Evolutionary conservation across 805 yeast genomes (phyloP).

Genomic region (Cyberlindnera veronae): DNA sequence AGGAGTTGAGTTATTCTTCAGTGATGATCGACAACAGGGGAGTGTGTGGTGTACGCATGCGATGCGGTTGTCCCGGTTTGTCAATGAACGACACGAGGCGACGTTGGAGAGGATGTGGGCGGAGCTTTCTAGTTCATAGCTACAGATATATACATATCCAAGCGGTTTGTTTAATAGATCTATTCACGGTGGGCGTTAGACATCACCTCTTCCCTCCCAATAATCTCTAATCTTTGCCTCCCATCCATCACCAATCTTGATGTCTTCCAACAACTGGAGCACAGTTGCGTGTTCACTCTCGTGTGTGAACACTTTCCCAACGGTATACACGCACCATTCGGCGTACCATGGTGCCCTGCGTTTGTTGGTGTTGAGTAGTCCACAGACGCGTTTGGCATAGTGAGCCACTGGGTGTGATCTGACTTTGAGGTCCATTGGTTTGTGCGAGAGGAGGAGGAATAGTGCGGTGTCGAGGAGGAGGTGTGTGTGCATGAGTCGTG

Average conservation of each 20-base stretch:
- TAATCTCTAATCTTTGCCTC: constrained; percentile 23
- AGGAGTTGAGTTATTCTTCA: constrained; percentile 30
- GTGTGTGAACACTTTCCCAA: constrained; percentile 24
- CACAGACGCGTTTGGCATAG: constrained; percentile 23
- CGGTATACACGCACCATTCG: constrained; percentile 16
- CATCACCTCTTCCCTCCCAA: constrained; percentile 26
- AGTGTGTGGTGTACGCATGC: constrained; percentile 30
- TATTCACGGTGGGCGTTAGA: too few relatives aligned
- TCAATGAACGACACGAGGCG: constrained; percentile 25
- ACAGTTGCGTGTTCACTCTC: constrained; percentile 25
- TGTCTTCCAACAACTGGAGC: constrained; percentile 22
- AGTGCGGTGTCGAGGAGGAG: constrained; percentile 12
- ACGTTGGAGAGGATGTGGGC: constrained; percentile 29
- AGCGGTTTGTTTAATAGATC: neutral
- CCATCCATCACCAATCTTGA: constrained; percentile 19
- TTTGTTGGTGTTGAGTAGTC: constrained; percentile 9
- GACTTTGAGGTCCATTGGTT: constrained; percentile 14
- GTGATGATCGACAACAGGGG: constrained; percentile 23
- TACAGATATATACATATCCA: constrained; percentile 1
- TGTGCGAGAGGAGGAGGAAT: constrained; percentile 9
- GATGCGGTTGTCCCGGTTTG: constrained; percentile 26
- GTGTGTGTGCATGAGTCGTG: constrained; percentile 3
- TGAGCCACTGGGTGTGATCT: constrained; percentile 19
- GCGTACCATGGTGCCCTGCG: constrained; percentile 13
- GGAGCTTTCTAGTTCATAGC: too few relatives aligned